Base-by-base conservation (phyloP, 768 basidiomycete genomes). In the Crucibulum laeve region DNA sequence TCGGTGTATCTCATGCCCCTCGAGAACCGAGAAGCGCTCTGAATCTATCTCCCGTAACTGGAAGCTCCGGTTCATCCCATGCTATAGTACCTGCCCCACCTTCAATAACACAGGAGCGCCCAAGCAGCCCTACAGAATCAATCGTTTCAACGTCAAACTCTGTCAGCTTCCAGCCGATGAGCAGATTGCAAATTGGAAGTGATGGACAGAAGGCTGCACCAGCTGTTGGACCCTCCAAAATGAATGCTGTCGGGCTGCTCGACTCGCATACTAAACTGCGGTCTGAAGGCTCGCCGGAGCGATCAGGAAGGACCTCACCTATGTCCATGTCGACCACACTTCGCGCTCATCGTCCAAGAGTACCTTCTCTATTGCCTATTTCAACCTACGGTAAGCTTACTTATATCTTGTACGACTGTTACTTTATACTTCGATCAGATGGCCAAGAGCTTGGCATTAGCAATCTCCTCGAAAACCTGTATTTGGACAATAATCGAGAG, bases 391-490 rank as follows among this genome's bases (percentile, higher is more conserved):
- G 88, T 88, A 53, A 36, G 76, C 58, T 25, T 35, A 43, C 17
- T 6, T 22, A 3, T 14, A 25, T 28, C 23, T n/a, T 37, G 15
- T 8, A 19, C 13, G 5, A 35, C 28, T 50, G 18, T 45, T 38
- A 5, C 24, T 32, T 22, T 37, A 30, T 41, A 14, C 19, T 18
- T n/a, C 52, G 19, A 38, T 45, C 54, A 93, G 94, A 96, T 52
- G 88, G 88, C 0, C 87, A 87, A 54, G 95, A 98, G 56, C 83
- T 88, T 34, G 89, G 87, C 6, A 90, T 98, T 53, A 87, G 79
- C 55, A 87, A 88, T 38, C 69, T 98, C 10, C 69, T 99, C 17
- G 96, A 98, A 57, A 86, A 89, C 44, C 70, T 94, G 17, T 97
- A 92, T 57, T 70, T 91, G 26, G 92, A 94, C 57, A 90, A 84